phyloP scores from a whole-genome alignment of 148 eudicot genomes.

The Gaultheria prostrata region DNA sequence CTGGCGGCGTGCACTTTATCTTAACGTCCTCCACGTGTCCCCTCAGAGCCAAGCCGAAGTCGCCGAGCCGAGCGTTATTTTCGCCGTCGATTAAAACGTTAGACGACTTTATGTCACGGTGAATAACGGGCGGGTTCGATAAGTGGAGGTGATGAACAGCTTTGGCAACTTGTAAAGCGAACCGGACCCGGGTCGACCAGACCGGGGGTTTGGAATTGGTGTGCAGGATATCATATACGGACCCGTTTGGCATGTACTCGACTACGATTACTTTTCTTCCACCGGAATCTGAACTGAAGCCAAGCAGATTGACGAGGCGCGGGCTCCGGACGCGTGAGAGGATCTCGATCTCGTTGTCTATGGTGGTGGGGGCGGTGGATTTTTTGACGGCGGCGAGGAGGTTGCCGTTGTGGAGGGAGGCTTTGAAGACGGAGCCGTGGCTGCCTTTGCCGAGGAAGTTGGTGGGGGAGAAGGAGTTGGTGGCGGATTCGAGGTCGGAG shows the following conservation, averaged over 20 bases:
- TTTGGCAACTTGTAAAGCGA: conserved; percentile 54
- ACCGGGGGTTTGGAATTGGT: conserved; percentile 29
- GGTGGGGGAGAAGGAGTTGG: conserved; percentile 51
- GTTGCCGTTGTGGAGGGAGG: conserved; percentile 33
- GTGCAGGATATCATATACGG: conserved; percentile 64
- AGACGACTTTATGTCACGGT: conserved; percentile 77
- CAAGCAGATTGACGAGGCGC: conserved; percentile 65
- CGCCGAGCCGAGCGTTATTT: conserved; percentile 62
- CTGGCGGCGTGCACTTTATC: conserved; percentile 63
- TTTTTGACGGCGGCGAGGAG: conserved; percentile 69
- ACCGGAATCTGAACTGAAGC: conserved; percentile 32
- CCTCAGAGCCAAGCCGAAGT: conserved; percentile 73
- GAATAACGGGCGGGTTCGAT: conserved; percentile 68
- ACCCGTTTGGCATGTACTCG: conserved; percentile 79
- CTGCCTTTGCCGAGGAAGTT: conserved; percentile 82
- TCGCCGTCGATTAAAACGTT: conserved; percentile 57
- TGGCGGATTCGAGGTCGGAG: conserved; percentile 54
- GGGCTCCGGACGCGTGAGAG: conserved; percentile 42
- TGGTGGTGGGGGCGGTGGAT: conserved; percentile 12
- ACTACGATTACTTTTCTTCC: conserved; percentile 40
- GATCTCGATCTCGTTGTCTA: conserved; percentile 60
- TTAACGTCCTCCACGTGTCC: conserved; percentile 61
- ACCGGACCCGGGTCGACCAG: conserved; percentile 45
- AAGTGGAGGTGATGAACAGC: conserved; percentile 58
- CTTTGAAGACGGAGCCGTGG: conserved; percentile 72